Evolutionary conservation across 331 rosid genomes (phyloP), one percentile per base, ranked within the genome.

Genomic region (Arachis monticola): DNA sequence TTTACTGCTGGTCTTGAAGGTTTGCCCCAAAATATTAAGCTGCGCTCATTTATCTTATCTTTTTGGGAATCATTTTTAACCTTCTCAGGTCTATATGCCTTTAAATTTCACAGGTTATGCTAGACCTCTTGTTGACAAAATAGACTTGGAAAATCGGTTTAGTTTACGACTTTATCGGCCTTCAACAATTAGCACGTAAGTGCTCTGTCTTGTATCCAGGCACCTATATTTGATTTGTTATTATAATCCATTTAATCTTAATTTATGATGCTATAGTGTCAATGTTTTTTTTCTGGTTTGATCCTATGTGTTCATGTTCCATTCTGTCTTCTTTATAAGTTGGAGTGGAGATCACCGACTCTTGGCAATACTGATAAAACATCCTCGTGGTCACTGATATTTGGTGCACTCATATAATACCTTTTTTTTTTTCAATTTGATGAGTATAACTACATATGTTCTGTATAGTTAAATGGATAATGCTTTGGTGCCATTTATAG

Each of bases 1-100:
- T 91, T 94, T 76, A 94, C 99, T 62, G 96, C 96, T 52, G 97
- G 97, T 73, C 93, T 94, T 75, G 97, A 94, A 93, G 98, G 98
- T 93, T 77, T 53, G 63, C 60, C 52, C n/a, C 62, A 17, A 70
- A 72, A 62, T 64, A 55, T 47, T 41, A 12, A 80, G 60, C 64
- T 77, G 73, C 59, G 11, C 77, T 62, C 47, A 8, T 32, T 47
- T 22, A 32, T 31, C 22, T 46, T 65, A 62, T 10, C 56, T 53
- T 35, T 57, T 27, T 22, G 0, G 32, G 46, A 35, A n/a, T 40
- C 58, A 17, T 76, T 69, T 73, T 70, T 7, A 8, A 35, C 12
- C 66, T 53, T 77, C 68, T 69, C 70, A 77, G 64, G 38, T 42
- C 42, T 57, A 10, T 64, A 6, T 67, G 35, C 8, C 13, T 56